Conservation (phyloP, 208 protist genomes). For the Tritrichomonas foetus region DNA sequence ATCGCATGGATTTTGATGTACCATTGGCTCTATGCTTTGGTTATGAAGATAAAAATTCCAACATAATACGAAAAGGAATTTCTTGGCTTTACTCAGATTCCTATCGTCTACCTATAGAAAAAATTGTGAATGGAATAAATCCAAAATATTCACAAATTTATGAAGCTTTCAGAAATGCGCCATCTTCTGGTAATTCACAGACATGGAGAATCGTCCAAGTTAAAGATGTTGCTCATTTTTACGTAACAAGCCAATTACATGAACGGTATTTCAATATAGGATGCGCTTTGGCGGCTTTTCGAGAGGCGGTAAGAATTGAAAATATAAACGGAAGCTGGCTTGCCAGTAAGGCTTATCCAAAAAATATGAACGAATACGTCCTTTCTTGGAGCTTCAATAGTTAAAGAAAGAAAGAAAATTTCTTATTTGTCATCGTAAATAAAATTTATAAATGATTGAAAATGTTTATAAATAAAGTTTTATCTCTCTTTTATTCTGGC, state of each 20-base stretch:
- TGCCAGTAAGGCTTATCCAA: background rate
- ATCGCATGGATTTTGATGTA: background rate
- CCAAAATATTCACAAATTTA: too few species aligned
- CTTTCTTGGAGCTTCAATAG: background rate
- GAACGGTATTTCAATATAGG: background rate
- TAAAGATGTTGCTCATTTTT: background rate
- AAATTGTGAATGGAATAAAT: background rate
- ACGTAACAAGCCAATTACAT: background rate
- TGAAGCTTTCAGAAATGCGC: background rate
- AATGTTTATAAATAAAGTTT: too few species aligned
- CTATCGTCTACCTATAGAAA: background rate
- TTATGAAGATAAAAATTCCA: background rate
- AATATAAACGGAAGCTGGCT: background rate
- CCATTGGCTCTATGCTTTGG: background rate
- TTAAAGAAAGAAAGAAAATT: too few species aligned
- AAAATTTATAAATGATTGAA: too few species aligned
- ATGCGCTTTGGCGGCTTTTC: background rate
- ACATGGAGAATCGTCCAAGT: background rate
- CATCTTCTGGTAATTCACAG: background rate
- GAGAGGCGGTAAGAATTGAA: background rate
- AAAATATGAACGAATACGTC: background rate
- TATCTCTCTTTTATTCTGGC: too few species aligned
- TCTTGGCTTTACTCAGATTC: background rate
- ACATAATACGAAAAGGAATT: background rate
- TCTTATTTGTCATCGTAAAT: too few species aligned